Evolutionary conservation across 192 early-diverging fungal species (phyloP).

Genomic region (Podila epicladia): DNA sequence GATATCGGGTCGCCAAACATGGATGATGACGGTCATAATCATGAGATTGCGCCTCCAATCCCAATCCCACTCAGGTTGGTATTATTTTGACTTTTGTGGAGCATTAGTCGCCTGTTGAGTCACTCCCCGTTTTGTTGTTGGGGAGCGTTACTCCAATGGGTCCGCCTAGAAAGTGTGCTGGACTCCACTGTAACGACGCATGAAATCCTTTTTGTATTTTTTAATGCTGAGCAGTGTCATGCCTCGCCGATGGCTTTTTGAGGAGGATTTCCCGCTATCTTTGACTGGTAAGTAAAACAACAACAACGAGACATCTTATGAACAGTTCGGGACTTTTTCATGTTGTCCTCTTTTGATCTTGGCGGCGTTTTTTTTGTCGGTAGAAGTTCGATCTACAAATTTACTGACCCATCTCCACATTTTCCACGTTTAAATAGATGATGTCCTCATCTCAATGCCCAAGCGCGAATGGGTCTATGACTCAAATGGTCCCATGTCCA

Average conservation of each 20-base stretch:
- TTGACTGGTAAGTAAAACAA: slow-evolving; percentile 19
- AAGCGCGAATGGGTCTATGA: slow-evolving; percentile 46
- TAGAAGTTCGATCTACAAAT: too few relatives aligned
- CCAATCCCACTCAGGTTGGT: slow-evolving; percentile 50
- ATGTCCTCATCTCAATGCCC: slow-evolving; percentile 34
- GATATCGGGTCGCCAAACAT: slow-evolving; percentile 39
- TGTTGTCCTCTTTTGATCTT: too few relatives aligned
- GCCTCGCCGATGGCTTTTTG: slow-evolving; percentile 46
- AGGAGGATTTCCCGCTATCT: slow-evolving; percentile 23
- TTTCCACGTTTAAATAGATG: slow-evolving; percentile 9
- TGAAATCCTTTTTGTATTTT: slow-evolving; percentile 22
- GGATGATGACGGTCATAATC: slow-evolving; percentile 34
- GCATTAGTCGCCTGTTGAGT: not conserved
- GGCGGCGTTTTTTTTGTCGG: too few relatives aligned
- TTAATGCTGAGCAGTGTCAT: slow-evolving; percentile 47
- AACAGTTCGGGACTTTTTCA: not conserved
- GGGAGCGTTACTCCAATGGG: not conserved
- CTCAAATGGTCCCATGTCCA: slow-evolving; percentile 33
- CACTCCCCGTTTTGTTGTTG: not conserved
- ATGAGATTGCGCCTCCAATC: slow-evolving; percentile 18
- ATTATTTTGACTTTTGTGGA: not conserved
- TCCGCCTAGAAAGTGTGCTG: not conserved
- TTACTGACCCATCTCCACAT: not conserved
- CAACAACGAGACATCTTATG: not conserved
- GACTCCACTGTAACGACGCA: slow-evolving; percentile 47